These are phyloP conservation scores for Euphorbia schlechtendalii DNA, from an alignment of 441 rosid genomes.

Conservation along the genomic window DNA sequence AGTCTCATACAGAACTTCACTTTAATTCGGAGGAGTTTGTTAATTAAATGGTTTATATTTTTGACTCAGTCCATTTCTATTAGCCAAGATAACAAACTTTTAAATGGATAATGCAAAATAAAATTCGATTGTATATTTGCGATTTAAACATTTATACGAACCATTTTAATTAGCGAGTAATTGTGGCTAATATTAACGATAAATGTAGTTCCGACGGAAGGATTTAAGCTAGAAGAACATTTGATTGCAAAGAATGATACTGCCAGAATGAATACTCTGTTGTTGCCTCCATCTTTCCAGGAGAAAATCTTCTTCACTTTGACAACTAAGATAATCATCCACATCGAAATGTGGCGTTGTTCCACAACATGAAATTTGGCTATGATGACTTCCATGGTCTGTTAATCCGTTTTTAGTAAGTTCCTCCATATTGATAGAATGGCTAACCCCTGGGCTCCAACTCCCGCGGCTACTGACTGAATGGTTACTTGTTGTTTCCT, in stretches of 20 bases:
- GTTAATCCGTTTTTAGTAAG: conserved; percentile 17
- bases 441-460: conserved; percentile 52
- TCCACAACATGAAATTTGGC: conserved; percentile 13
- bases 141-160: conserved; percentile 7
- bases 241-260: conserved; percentile 53
- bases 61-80: too few species aligned
- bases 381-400: conserved; percentile 16
- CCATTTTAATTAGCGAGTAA: conserved; percentile 4
- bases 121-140: too few species aligned
- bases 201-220: not conserved
- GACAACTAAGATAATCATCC: conserved; percentile 48
- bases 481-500: conserved; percentile 41
- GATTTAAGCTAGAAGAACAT: conserved; percentile 24
- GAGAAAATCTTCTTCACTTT: conserved; percentile 48
- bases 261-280: conserved; percentile 61
- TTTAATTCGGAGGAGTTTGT: too few species aligned
- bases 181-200: not conserved
- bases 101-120: too few species aligned
- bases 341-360: conserved; percentile 37
- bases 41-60: too few species aligned
- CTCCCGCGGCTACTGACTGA: conserved; percentile 71
- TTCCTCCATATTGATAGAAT: conserved; percentile 23
- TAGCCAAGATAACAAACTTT: too few species aligned
- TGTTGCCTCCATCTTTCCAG: conserved; percentile 60
- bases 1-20: too few species aligned